A percentile compares a stretch with the other conserved stretches of the same genome.
Evolutionary conservation across 768 basidiomycete species (phyloP).

Genomic region (Agaricus subrufescens): DNA sequence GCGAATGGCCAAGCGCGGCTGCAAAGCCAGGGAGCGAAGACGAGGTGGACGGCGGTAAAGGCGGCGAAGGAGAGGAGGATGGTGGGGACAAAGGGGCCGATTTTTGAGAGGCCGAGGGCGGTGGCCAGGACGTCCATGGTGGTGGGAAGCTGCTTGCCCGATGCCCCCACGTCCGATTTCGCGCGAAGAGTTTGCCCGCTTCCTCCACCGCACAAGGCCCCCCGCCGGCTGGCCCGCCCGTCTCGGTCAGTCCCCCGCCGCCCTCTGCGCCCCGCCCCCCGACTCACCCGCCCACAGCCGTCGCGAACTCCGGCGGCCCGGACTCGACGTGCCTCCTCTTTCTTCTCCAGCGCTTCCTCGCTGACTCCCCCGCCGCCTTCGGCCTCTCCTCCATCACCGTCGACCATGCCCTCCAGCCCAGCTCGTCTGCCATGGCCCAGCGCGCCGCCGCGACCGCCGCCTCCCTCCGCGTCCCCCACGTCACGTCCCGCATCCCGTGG

Average conservation of each 20-base stretch:
- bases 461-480: conserved; percentile 41
- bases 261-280: no score
- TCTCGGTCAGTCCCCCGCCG: conserved; percentile 8
- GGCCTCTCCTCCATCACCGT: conserved; percentile 56
- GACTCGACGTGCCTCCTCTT: conserved; percentile 80
- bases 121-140: not conserved
- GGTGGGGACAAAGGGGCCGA: conserved; percentile 51
- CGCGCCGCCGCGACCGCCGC: conserved; percentile 39
- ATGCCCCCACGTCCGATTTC: conserved; percentile 31
- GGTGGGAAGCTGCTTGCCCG: not conserved
- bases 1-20: conserved; percentile 39
- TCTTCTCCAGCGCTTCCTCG: conserved; percentile 47
- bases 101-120: conserved; percentile 45
- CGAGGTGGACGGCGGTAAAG: conserved; percentile 56
- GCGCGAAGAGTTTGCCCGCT: conserved; percentile 42
- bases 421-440: conserved; percentile 52
- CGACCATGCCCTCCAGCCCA: conserved; percentile 63
- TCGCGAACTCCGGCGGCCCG: conserved; percentile 79
- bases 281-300: conserved; percentile 33
- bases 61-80: conserved; percentile 49
- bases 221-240: conserved; percentile 39
- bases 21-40: conserved; percentile 52
- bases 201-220: conserved; percentile 43
- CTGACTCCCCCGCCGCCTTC: conserved; percentile 11
- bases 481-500: conserved; percentile 54